These are phyloP conservation scores for Phialophora macrospora DNA, from an alignment of 2,329 filamentous ascomycete species.

Conservation along the genomic window DNA sequence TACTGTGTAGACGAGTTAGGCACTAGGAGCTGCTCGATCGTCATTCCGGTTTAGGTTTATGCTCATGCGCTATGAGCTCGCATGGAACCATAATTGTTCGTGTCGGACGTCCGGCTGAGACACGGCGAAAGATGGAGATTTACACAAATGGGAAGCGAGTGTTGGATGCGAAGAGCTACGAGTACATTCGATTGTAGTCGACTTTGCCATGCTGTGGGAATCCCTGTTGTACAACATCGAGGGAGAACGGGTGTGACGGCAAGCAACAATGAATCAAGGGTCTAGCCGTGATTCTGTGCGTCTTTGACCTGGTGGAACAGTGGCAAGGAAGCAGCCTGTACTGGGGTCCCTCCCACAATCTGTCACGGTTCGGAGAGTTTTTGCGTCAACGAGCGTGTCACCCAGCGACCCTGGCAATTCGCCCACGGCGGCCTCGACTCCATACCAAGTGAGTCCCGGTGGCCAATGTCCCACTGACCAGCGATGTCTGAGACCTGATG, in stretches of 20 bases:
- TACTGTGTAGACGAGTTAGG: neutral
- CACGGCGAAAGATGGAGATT: neutral
- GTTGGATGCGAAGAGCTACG: neutral
- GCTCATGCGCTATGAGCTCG: neutral
- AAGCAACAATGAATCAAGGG: neutral
- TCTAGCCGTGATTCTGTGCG: constrained; percentile 1
- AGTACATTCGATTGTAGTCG: neutral
- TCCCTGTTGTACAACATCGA: neutral
- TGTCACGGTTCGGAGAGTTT: neutral
- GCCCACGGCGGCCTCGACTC: neutral
- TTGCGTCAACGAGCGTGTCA: constrained; percentile 10
- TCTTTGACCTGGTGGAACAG: neutral
- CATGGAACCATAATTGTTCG: neutral
- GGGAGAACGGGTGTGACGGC: neutral
- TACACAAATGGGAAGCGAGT: neutral
- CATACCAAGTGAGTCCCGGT: neutral
- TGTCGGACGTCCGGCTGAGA: constrained; percentile 4
- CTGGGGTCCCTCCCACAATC: neutral
- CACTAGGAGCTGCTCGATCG: neutral
- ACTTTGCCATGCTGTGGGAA: neutral
- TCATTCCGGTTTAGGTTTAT: neutral
- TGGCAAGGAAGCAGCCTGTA: constrained; percentile 5
- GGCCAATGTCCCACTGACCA: neutral
- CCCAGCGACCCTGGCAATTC: constrained; percentile 6
- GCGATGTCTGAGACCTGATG: neutral